Evolutionary conservation across 306 rosid genomes (phyloP).

Genomic region (Trifolium subterraneum): DNA sequence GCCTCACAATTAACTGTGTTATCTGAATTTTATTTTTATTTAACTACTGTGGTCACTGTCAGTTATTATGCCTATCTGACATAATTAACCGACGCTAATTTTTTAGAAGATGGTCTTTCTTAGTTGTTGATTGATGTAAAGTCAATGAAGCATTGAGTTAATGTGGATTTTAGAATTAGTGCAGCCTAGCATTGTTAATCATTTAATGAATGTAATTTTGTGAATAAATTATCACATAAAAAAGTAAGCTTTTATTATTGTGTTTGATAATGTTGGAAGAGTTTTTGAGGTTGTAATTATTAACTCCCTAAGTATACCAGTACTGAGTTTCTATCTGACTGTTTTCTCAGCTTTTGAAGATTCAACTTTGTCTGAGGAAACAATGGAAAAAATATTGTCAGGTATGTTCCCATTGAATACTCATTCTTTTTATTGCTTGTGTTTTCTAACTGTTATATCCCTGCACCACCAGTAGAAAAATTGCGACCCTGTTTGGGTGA

Average conservation of each 20-base stretch:
- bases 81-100: too few species aligned
- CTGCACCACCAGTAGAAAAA: not conserved
- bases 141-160: too few species aligned
- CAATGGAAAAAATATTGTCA: conserved; percentile 59
- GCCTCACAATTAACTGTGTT: too few species aligned
- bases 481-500: conserved; percentile 5
- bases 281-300: conserved; percentile 4
- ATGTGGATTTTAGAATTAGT: too few species aligned
- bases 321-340: conserved; percentile 32
- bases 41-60: too few species aligned
- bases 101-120: too few species aligned
- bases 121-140: too few species aligned
- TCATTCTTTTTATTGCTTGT: conserved; percentile 3
- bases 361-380: conserved; percentile 70
- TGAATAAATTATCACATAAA: conserved; percentile 14
- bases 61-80: too few species aligned
- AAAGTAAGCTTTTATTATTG: not conserved
- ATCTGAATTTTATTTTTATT: too few species aligned
- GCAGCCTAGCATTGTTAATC: conserved; percentile 12
- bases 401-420: conserved; percentile 54
- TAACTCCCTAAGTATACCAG: not conserved
- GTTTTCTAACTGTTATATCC: conserved; percentile 12
- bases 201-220: not conserved
- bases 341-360: conserved; percentile 51
- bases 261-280: conserved; percentile 33